Percentiles rank a stretch among this genome's conserved stretches.
Evolutionary conservation across 2,329 filamentous ascomycete species (phyloP).

Genomic region (Aspergillus bombycis): DNA sequence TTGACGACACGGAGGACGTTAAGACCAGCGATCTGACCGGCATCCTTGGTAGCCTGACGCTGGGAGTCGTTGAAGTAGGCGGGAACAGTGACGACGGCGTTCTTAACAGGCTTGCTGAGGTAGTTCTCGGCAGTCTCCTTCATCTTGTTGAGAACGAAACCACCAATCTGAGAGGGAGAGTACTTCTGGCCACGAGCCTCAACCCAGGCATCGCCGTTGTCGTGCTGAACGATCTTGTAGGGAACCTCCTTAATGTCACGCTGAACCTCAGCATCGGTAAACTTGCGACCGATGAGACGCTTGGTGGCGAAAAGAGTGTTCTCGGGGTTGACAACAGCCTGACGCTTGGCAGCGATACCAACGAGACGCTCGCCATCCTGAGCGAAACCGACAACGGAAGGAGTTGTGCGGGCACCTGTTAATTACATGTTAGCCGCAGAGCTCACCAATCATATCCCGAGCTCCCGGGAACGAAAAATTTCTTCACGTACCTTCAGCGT

Average conservation of each 20-base stretch:
- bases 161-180: slow-evolving; percentile 97
- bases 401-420: slow-evolving; percentile 81
- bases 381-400: slow-evolving; percentile 93
- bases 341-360: slow-evolving; percentile 95
- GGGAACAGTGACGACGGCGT: slow-evolving; percentile 94
- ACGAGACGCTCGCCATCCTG: slow-evolving; percentile 95
- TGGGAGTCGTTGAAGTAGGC: slow-evolving; percentile 99
- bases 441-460: neutral
- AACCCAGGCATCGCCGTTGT: slow-evolving; percentile 95
- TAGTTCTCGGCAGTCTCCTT: slow-evolving; percentile 97
- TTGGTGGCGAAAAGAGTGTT: slow-evolving; percentile 98
- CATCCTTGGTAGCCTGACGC: slow-evolving; percentile 97
- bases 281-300: slow-evolving; percentile 98
- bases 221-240: slow-evolving; percentile 98
- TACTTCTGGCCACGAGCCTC: slow-evolving; percentile 92
- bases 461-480: slow-evolving; percentile 18
- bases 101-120: slow-evolving; percentile 87
- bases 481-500: slow-evolving; percentile 75
- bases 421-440: slow-evolving; percentile 19
- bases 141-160: slow-evolving; percentile 97
- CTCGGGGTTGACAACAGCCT: slow-evolving; percentile 97
- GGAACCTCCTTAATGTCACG: slow-evolving; percentile 96
- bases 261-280: slow-evolving; percentile 90
- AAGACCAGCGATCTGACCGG: slow-evolving; percentile 91
- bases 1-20: slow-evolving; percentile 98